These are phyloP conservation scores for Pichia sp. DNA, from an alignment of 1,139 yeast genomes.

Conservation along the genomic window DNA sequence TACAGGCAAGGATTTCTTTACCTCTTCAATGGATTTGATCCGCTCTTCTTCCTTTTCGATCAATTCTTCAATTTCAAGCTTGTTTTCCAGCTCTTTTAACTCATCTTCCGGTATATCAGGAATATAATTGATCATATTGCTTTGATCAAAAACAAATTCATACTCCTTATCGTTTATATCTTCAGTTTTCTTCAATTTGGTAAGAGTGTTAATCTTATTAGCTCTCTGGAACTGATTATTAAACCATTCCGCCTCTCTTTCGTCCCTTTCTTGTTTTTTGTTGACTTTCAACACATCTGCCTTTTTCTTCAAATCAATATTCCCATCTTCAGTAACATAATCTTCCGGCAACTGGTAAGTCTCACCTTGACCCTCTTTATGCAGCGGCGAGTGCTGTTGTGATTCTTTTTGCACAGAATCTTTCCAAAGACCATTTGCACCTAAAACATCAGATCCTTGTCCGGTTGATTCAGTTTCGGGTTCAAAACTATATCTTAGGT, in stretches of 20 bases:
- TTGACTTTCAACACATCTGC: constrained; percentile 27
- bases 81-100: constrained; percentile 18
- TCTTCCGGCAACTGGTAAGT: constrained; percentile 50
- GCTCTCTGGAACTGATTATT: constrained; percentile 50
- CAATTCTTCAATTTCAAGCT: constrained; percentile 24
- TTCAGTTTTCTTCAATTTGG: constrained; percentile 22
- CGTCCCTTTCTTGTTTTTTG: constrained; percentile 22
- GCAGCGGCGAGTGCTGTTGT: too few relatives aligned
- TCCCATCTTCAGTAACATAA: constrained; percentile 42
- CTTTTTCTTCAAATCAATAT: constrained; percentile 45
- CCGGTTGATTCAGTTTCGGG: too few relatives aligned
- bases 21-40: constrained; percentile 33
- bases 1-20: constrained; percentile 70
- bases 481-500: too few relatives aligned
- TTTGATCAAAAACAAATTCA: constrained; percentile 64
- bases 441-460: too few relatives aligned
- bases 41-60: constrained; percentile 36
- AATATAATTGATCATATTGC: constrained; percentile 60
- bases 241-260: constrained; percentile 50
- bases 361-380: too few relatives aligned
- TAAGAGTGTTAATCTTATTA: constrained; percentile 18
- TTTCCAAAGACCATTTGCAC: too few relatives aligned
- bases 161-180: constrained; percentile 30
- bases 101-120: constrained; percentile 35
- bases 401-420: too few relatives aligned